phyloP scores from a whole-genome alignment of 2,329 filamentous ascomycete genomes.

The Elsinoe fawcettii region DNA sequence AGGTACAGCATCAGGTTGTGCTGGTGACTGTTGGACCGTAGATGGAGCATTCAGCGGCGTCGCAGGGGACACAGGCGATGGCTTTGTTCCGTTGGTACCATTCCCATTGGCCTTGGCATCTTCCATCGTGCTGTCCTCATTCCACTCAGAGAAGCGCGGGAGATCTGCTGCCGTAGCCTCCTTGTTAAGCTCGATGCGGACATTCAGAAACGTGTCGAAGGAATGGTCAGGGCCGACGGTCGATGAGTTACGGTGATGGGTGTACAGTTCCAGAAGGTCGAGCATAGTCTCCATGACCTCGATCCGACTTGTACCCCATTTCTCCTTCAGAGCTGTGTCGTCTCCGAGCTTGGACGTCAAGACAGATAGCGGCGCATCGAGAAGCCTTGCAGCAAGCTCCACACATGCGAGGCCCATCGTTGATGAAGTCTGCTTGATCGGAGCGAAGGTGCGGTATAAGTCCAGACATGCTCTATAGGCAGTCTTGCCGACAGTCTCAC shows the following conservation, averaged over 20 bases:
- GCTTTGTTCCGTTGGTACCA: constrained; percentile 26
- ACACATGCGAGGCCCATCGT: constrained; percentile 76
- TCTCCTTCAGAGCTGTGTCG: constrained; percentile 40
- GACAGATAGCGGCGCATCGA: constrained; percentile 39
- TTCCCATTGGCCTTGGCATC: constrained; percentile 31
- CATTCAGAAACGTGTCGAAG: constrained; percentile 70
- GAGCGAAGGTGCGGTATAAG: constrained; percentile 86
- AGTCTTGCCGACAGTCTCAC: constrained; percentile 48
- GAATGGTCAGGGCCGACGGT: constrained; percentile 65
- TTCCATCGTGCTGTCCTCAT: constrained; percentile 22
- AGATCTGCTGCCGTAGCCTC: constrained; percentile 59
- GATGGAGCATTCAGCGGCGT: constrained; percentile 1
- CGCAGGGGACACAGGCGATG: constrained; percentile 10
- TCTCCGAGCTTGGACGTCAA: constrained; percentile 41
- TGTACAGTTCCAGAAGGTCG: constrained; percentile 87
- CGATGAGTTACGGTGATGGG: constrained; percentile 68
- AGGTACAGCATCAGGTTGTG: constrained; percentile 28
- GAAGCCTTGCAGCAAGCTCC: constrained; percentile 68
- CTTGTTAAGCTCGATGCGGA: constrained; percentile 80
- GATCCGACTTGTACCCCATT: constrained; percentile 37
- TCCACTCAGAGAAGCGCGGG: constrained; percentile 52
- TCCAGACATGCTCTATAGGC: constrained; percentile 82
- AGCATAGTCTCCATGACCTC: constrained; percentile 68
- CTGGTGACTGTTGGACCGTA: constrained; percentile 27
- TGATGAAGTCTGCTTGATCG: constrained; percentile 80